phyloP scores from a whole-genome alignment of 2,329 filamentous ascomycete genomes.

The Xylaria hypoxylon region DNA sequence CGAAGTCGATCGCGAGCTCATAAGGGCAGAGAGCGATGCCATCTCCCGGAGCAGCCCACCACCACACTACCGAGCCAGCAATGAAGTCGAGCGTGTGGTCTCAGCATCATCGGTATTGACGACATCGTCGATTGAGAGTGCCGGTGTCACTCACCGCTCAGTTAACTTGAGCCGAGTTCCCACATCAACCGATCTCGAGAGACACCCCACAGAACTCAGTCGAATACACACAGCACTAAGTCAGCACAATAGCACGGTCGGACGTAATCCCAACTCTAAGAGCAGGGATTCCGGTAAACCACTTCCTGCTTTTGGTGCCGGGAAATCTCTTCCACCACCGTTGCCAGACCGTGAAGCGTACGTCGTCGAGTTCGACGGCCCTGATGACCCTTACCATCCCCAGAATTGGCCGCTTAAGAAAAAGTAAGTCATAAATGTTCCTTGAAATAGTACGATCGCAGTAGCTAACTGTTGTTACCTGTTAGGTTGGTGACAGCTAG shows the following conservation, averaged over 20 bases:
- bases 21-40: slow-evolving; percentile 60
- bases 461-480: slow-evolving; percentile 13
- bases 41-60: slow-evolving; percentile 15
- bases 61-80: slow-evolving; percentile 55
- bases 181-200: slow-evolving; percentile 75
- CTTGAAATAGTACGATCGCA: background rate
- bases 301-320: slow-evolving; percentile 76
- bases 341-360: slow-evolving; percentile 80
- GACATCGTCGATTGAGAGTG: slow-evolving; percentile 58
- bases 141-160: slow-evolving; percentile 52
- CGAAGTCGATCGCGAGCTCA: slow-evolving; percentile 65
- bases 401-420: slow-evolving; percentile 87
- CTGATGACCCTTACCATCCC: slow-evolving; percentile 83
- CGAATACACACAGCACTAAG: slow-evolving; percentile 77
- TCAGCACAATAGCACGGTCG: slow-evolving; percentile 80
- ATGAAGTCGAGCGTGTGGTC: slow-evolving; percentile 71
- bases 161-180: slow-evolving; percentile 69
- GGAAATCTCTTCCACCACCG: slow-evolving; percentile 78
- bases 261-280: slow-evolving; percentile 59
- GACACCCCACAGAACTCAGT: slow-evolving; percentile 75
- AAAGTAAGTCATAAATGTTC: slow-evolving; percentile 67
- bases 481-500: slow-evolving; percentile 69
- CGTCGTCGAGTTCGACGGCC: slow-evolving; percentile 86
- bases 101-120: slow-evolving; percentile 65
- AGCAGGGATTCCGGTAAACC: slow-evolving; percentile 67